These are phyloP conservation scores for Beauveria australis DNA, from an alignment of 2,329 filamentous ascomycete species.

Conservation along the genomic window DNA sequence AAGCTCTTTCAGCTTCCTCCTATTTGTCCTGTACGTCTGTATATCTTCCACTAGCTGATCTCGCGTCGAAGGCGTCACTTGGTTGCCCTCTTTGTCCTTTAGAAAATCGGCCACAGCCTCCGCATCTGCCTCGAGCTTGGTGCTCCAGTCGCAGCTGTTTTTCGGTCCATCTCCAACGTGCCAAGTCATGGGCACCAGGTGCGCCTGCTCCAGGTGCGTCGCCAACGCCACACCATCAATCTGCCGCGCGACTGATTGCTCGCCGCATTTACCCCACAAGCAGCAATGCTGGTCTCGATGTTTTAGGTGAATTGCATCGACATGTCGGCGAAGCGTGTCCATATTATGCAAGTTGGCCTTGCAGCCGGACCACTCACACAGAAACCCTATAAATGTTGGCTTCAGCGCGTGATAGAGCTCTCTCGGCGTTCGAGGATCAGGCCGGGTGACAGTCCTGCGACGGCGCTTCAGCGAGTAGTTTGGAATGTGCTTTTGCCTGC, in stretches of 20 bases:
- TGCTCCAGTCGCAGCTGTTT: constrained; percentile 26
- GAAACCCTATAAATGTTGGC: constrained; percentile 41
- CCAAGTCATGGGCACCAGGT: constrained; percentile 47
- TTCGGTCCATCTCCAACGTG: constrained; percentile 51
- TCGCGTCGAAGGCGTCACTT: constrained; percentile 51
- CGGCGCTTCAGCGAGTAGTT: constrained; percentile 25
- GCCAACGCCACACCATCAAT: constrained; percentile 29
- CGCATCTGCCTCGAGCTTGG: constrained; percentile 11
- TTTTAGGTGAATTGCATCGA: constrained; percentile 41
- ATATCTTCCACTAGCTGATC: constrained; percentile 43
- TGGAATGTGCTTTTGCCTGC: constrained; percentile 14
- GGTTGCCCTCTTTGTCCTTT: constrained; percentile 41
- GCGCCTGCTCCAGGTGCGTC: constrained; percentile 45
- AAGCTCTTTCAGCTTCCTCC: constrained; percentile 35
- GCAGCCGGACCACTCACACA: constrained; percentile 53
- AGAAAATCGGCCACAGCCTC: constrained; percentile 38
- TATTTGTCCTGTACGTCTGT: constrained; percentile 35
- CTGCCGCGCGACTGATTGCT: constrained; percentile 24
- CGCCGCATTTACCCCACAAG: constrained; percentile 25
- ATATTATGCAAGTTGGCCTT: constrained; percentile 55
- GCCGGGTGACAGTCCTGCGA: constrained; percentile 32
- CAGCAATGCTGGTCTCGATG: constrained; percentile 15
- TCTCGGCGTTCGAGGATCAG: constrained; percentile 29
- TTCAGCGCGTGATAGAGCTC: constrained; percentile 33
- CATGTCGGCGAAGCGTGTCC: constrained; percentile 47